Evolutionary conservation across 106 monocot species (phyloP).

Genomic region (Posidonia australis): DNA sequence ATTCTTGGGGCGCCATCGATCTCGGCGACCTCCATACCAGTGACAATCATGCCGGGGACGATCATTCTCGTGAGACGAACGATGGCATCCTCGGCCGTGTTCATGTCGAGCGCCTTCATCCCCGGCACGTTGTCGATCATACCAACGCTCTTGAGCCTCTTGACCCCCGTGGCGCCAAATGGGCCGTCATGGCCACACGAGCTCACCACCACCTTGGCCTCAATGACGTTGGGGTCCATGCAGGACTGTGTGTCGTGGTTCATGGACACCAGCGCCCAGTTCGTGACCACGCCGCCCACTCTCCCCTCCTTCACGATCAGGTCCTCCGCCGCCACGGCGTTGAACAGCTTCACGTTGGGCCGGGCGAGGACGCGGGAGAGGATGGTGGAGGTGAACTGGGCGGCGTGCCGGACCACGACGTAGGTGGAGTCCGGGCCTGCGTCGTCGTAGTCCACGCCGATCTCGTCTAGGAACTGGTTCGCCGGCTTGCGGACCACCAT

Average conservation of each 20-base stretch:
- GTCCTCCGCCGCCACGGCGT: conserved; percentile 91
- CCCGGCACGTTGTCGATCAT: conserved; percentile 80
- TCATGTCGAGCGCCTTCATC: conserved; percentile 96
- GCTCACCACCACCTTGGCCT: conserved; percentile 88
- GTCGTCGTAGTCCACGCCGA: conserved; percentile 71
- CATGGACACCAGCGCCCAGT: conserved; percentile 95
- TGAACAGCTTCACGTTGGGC: conserved; percentile 96
- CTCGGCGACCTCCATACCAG: conserved; percentile 99
- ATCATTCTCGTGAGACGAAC: conserved; percentile 78
- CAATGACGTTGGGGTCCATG: conserved; percentile 97
- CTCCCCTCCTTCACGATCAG: conserved; percentile 77
- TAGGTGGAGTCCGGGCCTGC: conserved; percentile 57
- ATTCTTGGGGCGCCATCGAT: conserved; percentile 85
- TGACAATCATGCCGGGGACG: conserved; percentile 93
- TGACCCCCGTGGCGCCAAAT: conserved; percentile 88
- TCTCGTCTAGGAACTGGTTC: conserved; percentile 77
- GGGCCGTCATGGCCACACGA: conserved; percentile 94
- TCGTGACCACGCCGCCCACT: conserved; percentile 83
- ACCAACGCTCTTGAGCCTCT: conserved; percentile 74
- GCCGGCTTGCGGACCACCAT: conserved; percentile 98
- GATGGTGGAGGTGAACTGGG: conserved; percentile 89
- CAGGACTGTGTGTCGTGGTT: conserved; percentile 97
- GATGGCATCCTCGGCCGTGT: conserved; percentile 86
- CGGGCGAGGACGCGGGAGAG: conserved; percentile 66
- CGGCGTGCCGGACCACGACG: conserved; percentile 87